Base-by-base conservation (phyloP, 176 grass and related monocot genomes). In the Paspalum vaginatum region DNA sequence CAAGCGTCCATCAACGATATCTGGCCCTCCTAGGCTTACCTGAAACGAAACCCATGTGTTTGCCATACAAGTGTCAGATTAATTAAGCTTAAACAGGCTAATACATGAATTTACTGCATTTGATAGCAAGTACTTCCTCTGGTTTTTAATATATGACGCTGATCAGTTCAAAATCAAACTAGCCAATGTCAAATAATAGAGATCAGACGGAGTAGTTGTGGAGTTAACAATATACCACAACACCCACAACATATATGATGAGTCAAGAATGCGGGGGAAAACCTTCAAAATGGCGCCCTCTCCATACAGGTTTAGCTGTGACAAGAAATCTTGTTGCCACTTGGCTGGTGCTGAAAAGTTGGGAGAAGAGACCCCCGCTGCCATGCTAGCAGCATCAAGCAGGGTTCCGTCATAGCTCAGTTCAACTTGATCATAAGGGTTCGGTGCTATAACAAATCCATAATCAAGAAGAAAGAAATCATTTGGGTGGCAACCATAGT, bases 391-490 rank as follows among this genome's bases (percentile, higher is more conserved):
- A 70, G 90, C 96, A 82, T 99, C 90, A 27, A 99, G 90, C 68
- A 99, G 96, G 73, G 79, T 72, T 22, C 88, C 90, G 76, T 98
- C 92, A 47, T 98, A 98, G 71, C 88, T 95, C 53, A 98, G 75
- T 85, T 98, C 96, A 45, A 95, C 84, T 85, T 73, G 84, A 44
- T 95, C 96, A 20, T 95, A 89, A 20, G 82, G 90, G 65, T 98
- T 98, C 3, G 90, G 84, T 84, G 81, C 81, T 80, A 95, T 79
- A n/a, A 93, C 92, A 84, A 98, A 98, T 51, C 96, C 96, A 89
- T 98, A 95, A 87, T 98, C 96, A 65, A 95, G 84, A 84, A 95
- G 84, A 58, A 95, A 95, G 21, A 98, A 83, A 71, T 98, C 96
- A 81, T 95, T 98, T 61, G 88, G 91, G 74, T 95, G 83, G 79